Evolutionary conservation across 2,329 filamentous ascomycete genomes (phyloP).

Genomic region (Sporothrix luriei): DNA sequence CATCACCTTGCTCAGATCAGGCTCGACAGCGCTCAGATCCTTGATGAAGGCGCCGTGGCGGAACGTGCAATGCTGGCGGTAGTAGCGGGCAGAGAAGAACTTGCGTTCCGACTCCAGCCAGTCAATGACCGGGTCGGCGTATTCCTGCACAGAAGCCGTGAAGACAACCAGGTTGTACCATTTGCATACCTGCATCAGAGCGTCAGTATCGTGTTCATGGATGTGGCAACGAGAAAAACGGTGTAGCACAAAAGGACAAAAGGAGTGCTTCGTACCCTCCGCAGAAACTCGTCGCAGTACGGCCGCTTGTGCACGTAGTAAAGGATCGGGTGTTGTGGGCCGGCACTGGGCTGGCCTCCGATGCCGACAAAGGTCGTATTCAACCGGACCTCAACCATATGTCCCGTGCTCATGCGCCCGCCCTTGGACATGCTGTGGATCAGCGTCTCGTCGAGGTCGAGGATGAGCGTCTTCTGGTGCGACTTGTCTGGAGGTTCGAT

Average conservation of each 20-base stretch:
- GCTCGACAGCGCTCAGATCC: slow-evolving; percentile 92
- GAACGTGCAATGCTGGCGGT: slow-evolving; percentile 95
- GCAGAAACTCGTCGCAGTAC: slow-evolving; percentile 93
- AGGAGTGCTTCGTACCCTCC: slow-evolving; percentile 60
- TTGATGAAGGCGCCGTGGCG: slow-evolving; percentile 97
- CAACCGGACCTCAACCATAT: slow-evolving; percentile 97
- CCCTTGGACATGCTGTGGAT: slow-evolving; percentile 99
- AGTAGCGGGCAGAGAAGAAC: slow-evolving; percentile 91
- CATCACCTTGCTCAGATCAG: slow-evolving; percentile 96
- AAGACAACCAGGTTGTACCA: slow-evolving; percentile 99
- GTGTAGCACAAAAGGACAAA: too few species aligned
- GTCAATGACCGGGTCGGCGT: slow-evolving; percentile 97
- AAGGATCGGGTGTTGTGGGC: slow-evolving; percentile 90
- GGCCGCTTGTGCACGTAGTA: slow-evolving; percentile 99
- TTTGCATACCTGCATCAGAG: slow-evolving; percentile 69
- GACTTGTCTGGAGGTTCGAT: slow-evolving; percentile 54
- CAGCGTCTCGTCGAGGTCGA: slow-evolving; percentile 94
- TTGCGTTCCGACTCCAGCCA: slow-evolving; percentile 97
- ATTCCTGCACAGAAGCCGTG: slow-evolving; percentile 96
- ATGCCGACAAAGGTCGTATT: slow-evolving; percentile 70
- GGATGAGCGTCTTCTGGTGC: slow-evolving; percentile 87
- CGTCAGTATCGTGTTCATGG: background rate
- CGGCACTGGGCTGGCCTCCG: slow-evolving; percentile 66
- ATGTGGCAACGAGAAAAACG: background rate
- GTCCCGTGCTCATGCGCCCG: slow-evolving; percentile 89